Evolutionary conservation across 495 filamentous ascomycete species (phyloP), one percentile per base, ranked within the genome.

Genomic region (Cercophora scortea): DNA sequence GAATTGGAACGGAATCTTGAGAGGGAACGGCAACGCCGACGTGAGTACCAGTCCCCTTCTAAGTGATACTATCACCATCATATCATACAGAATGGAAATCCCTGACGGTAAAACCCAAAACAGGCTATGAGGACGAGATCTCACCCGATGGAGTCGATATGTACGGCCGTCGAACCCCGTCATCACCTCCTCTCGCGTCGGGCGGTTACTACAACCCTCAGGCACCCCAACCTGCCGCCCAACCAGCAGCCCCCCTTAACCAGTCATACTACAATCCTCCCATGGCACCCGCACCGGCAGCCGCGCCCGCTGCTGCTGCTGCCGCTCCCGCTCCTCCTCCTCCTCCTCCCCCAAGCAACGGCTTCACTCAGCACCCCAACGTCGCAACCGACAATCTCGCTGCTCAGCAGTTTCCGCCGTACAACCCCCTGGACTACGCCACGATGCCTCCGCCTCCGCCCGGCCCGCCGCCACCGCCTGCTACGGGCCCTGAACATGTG

Each of bases 131-230:
- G 53, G 69, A 72, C 15, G 70, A 71, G 33, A 51, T 60, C 17
- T 47, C 69, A 6, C 59, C 61, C 34, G 66, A 69, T 16, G 71
- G 70, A 46, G 66, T 71, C 45, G 53, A 57, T 35, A 56, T 52
- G 25, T 62, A 68, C 56, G 53, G 66, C 10, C 65, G 62, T 9
- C 71, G 58, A 8, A 47, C 68, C 4, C 67, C 71, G 19, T 80
- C 78, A 0, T 80, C 78, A 0, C 78, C 78, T 18, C 73, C 76
- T 43, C 71, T 71, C 53, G 74, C 76, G 0, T 79, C 77, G 0
- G 77, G 77, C 38, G 78, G 78, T 8, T 73, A 67, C 49, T 77
- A 69, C 57, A 74, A 73, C 57, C 70, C 73, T 42, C 64, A 67
- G 5, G 62, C 66, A 0, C 52, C 47, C 5, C 61, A 53, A 5